Evolutionary conservation across 2,329 filamentous ascomycete species (phyloP).

Genomic region (Rasamsonia emersonii): DNA sequence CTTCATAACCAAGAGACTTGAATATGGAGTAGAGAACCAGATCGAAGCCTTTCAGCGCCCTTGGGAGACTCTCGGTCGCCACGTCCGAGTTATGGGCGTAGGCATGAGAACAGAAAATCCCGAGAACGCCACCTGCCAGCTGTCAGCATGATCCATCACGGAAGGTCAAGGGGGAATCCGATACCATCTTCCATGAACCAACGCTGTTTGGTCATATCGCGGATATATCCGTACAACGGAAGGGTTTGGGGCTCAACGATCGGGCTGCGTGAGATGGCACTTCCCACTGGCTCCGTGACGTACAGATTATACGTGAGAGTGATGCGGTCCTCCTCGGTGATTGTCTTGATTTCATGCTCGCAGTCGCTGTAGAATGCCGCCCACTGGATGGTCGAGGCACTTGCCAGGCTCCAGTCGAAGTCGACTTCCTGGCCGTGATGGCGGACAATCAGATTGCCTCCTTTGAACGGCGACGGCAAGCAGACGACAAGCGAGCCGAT

Average conservation of each 20-base stretch:
- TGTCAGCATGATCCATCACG: neutral
- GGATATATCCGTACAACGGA: slow-evolving; percentile 25
- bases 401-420: slow-evolving; percentile 20
- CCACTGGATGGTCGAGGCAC: slow-evolving; percentile 22
- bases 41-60: slow-evolving; percentile 40
- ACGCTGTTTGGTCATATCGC: slow-evolving; percentile 3
- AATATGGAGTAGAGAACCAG: slow-evolving; percentile 35
- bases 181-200: slow-evolving; percentile 32
- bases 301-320: slow-evolving; percentile 55
- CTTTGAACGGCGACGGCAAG: slow-evolving; percentile 31
- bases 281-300: slow-evolving; percentile 26
- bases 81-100: slow-evolving; percentile 36
- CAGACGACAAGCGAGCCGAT: slow-evolving; percentile 49
- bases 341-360: slow-evolving; percentile 32
- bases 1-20: slow-evolving; percentile 21
- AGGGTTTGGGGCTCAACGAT: slow-evolving; percentile 25
- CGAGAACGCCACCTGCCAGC: slow-evolving; percentile 34
- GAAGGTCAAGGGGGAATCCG: neutral
- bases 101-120: slow-evolving; percentile 39
- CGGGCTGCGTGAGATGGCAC: slow-evolving; percentile 8
- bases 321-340: slow-evolving; percentile 45
- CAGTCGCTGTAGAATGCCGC: slow-evolving; percentile 32
- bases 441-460: slow-evolving; percentile 23
- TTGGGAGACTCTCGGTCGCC: slow-evolving; percentile 19
- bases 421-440: slow-evolving; percentile 19